Conservation (phyloP, 495 filamentous ascomycete genomes). For the Choiromyces venosus region DNA sequence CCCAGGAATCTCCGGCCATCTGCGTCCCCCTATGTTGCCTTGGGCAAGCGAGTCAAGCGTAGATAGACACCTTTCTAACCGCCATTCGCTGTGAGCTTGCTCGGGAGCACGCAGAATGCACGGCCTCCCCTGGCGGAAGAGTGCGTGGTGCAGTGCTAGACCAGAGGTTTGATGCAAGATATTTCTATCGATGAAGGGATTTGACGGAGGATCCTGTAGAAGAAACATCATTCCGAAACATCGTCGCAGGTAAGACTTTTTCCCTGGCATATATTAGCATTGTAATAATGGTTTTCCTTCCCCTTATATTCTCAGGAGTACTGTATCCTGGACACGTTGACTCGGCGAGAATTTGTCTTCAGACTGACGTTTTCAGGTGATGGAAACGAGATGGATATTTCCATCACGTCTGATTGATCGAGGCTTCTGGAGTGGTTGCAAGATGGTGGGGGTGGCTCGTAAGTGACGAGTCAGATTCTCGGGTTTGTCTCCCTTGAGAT, state of each 20-base stretch:
- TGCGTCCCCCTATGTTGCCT: not conserved
- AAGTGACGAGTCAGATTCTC: not conserved
- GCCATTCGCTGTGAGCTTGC: not conserved
- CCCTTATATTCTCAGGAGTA: not conserved
- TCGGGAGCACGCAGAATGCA: not conserved
- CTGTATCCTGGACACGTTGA: not conserved
- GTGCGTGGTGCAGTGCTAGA: not conserved
- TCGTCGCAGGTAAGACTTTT: not conserved
- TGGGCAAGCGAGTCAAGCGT: not conserved
- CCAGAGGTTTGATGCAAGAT: not conserved
- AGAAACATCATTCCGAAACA: not conserved
- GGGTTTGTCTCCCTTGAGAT: not conserved
- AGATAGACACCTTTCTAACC: not conserved
- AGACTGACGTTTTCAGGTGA: not conserved
- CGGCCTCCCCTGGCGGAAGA: not conserved
- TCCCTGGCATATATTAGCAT: not conserved
- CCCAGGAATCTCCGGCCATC: not conserved
- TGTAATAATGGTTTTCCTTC: not conserved
- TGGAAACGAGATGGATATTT: not conserved
- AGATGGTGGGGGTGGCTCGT: not conserved
- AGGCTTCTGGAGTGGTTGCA: not conserved
- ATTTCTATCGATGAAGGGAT: not conserved
- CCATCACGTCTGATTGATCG: not conserved
- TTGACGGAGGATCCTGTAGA: not conserved
- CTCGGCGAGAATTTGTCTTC: not conserved